phyloP scores from a whole-genome alignment of 148 eudicot species.

The Camellia sinensis region DNA sequence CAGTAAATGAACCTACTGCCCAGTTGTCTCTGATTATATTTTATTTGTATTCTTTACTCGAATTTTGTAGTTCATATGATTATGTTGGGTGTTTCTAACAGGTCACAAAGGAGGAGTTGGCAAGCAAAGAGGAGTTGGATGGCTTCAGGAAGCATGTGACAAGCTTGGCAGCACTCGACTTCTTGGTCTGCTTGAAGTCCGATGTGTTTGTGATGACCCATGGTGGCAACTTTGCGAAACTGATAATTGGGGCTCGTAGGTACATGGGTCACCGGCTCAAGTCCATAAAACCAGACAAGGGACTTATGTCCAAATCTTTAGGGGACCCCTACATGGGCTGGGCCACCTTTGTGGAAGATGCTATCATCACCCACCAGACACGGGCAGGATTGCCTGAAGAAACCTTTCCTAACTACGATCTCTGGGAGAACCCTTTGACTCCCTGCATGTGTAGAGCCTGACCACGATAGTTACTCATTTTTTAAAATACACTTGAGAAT shows the following conservation, averaged over 20 bases:
- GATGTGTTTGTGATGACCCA: slow-evolving; percentile 98
- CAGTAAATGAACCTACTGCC: not conserved
- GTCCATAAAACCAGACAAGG: slow-evolving; percentile 96
- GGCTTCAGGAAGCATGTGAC: slow-evolving; percentile 95
- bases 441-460: slow-evolving; percentile 96
- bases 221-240: slow-evolving; percentile 96
- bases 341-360: slow-evolving; percentile 96
- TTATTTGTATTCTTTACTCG: not conserved
- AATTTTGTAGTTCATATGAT: slow-evolving; percentile 1
- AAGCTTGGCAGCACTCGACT: slow-evolving; percentile 96
- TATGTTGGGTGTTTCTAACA: slow-evolving; percentile 27
- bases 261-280: slow-evolving; percentile 87
- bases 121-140: slow-evolving; percentile 80
- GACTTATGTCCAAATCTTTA: slow-evolving; percentile 90
- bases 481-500: not conserved
- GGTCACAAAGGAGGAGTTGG: slow-evolving; percentile 96
- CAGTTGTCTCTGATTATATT: not conserved
- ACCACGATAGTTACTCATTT: slow-evolving; percentile 16
- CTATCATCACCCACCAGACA: slow-evolving; percentile 83
- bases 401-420: slow-evolving; percentile 93
- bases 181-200: slow-evolving; percentile 92
- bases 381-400: slow-evolving; percentile 91
- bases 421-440: slow-evolving; percentile 97
- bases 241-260: slow-evolving; percentile 79
- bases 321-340: slow-evolving; percentile 99